A percentile compares a stretch with the other conserved stretches of the same genome.
These are phyloP conservation scores for Botrytis byssoidea DNA, from an alignment of 2,329 filamentous ascomycete genomes.

Conservation along the genomic window DNA sequence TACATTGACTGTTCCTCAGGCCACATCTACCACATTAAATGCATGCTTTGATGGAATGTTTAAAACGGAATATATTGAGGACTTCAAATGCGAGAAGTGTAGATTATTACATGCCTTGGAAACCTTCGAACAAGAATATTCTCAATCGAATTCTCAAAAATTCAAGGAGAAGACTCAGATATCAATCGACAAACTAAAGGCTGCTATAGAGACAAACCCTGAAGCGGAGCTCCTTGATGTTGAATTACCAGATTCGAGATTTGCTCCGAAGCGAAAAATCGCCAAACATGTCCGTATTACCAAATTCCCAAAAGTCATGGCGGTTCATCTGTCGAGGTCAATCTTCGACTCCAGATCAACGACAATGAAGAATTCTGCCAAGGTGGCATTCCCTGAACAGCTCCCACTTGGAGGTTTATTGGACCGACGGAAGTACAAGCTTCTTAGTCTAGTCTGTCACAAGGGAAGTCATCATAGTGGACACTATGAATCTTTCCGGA, in stretches of 20 bases:
- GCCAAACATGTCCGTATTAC: constrained; percentile 85
- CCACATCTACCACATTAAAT: constrained; percentile 75
- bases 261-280: constrained; percentile 79
- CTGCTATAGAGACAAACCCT: constrained; percentile 75
- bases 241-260: constrained; percentile 68
- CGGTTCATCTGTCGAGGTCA: constrained; percentile 88
- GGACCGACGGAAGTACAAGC: constrained; percentile 74
- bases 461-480: constrained; percentile 95
- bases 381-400: constrained; percentile 88
- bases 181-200: constrained; percentile 64
- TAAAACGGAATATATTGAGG: constrained; percentile 93
- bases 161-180: constrained; percentile 52
- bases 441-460: constrained; percentile 86
- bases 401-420: constrained; percentile 78
- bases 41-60: constrained; percentile 91
- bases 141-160: constrained; percentile 51
- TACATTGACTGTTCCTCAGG: constrained; percentile 86
- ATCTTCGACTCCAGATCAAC: constrained; percentile 73
- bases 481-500: constrained; percentile 93
- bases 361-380: constrained; percentile 91
- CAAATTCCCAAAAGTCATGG: constrained; percentile 82
- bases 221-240: constrained; percentile 73
- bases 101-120: constrained; percentile 77
- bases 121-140: constrained; percentile 57
- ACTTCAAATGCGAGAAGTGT: constrained; percentile 94